Percentiles rank a stretch among this genome's conserved stretches.
Evolutionary conservation across 2,329 filamentous ascomycete species (phyloP).

Genomic region (Paracoccidioides brasiliensis): DNA sequence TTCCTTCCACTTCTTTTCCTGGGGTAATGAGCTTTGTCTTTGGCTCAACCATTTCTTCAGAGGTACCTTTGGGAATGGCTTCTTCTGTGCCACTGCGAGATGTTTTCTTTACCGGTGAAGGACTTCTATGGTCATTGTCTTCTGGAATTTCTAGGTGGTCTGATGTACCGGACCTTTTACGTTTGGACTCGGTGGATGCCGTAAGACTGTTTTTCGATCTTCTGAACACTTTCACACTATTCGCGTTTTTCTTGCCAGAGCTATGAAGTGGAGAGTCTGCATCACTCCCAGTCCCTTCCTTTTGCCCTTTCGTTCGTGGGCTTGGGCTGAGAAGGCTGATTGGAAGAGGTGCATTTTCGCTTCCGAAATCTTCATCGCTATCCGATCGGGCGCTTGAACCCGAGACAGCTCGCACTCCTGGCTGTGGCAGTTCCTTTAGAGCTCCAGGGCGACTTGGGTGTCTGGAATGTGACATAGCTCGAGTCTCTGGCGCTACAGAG

Average conservation of each 20-base stretch:
- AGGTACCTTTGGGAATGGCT: conserved; percentile 7
- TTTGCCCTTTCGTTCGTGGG: conserved; percentile 21
- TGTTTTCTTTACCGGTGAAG: conserved; percentile 14
- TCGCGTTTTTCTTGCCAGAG: background rate
- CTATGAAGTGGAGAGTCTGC: background rate
- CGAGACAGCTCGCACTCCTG: conserved; percentile 21
- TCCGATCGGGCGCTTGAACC: conserved; percentile 20
- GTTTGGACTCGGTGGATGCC: conserved; percentile 15
- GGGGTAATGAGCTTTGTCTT: conserved; percentile 7
- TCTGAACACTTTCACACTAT: background rate
- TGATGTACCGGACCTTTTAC: conserved; percentile 13
- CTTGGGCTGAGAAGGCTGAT: conserved; percentile 22
- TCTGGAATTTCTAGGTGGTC: background rate
- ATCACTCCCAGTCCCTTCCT: conserved; percentile 15
- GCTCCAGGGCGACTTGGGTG: conserved; percentile 12
- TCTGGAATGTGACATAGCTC: conserved; percentile 17
- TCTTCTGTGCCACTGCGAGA: conserved; percentile 10
- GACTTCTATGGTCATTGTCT: background rate
- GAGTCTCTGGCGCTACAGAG: conserved; percentile 20
- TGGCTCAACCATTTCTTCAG: conserved; percentile 14
- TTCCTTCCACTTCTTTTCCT: background rate
- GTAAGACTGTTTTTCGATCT: background rate
- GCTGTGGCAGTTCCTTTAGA: conserved; percentile 20
- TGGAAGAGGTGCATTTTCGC: conserved; percentile 11
- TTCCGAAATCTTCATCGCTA: conserved; percentile 11